Conservation (phyloP, 208 protist species). For the Leishmania amazonensis region DNA sequence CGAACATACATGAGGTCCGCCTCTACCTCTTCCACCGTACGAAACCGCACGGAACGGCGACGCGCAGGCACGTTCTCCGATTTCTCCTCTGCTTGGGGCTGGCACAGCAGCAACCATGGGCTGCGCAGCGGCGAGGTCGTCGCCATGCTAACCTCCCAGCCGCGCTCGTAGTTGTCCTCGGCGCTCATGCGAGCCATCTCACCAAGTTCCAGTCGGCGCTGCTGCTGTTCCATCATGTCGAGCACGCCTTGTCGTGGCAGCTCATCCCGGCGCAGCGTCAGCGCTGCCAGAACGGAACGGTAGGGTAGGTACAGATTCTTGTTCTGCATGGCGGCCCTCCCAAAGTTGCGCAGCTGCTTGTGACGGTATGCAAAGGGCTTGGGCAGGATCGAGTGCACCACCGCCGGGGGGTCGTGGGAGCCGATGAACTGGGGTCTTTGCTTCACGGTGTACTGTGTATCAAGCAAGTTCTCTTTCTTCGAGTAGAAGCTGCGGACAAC, state of each 20-base stretch:
- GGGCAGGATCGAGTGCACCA: slow-evolving; percentile 81
- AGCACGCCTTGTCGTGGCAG: slow-evolving; percentile 58
- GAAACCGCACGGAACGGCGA: slow-evolving; percentile 23
- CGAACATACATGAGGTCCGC: slow-evolving; percentile 26
- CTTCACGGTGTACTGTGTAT: slow-evolving; percentile 75
- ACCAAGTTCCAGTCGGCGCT: slow-evolving; percentile 47
- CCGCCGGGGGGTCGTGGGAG: slow-evolving; percentile 44
- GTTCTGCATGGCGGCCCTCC: slow-evolving; percentile 6
- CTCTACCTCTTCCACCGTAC: slow-evolving; percentile 28
- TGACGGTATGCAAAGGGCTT: slow-evolving; percentile 74
- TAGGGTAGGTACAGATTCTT: slow-evolving; percentile 21
- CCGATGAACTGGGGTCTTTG: slow-evolving; percentile 54
- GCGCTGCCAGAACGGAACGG: slow-evolving; percentile 43
- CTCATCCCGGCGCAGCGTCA: slow-evolving; percentile 38
- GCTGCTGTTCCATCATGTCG: slow-evolving; percentile 63
- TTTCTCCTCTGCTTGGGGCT: slow-evolving; percentile 32
- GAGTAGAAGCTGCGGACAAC: slow-evolving; percentile 71
- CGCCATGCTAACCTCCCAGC: slow-evolving; percentile 12
- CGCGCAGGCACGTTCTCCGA: slow-evolving; percentile 3
- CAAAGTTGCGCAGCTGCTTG: slow-evolving; percentile 29
- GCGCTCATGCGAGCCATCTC: slow-evolving; percentile 65
- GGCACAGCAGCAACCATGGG: slow-evolving; percentile 54
- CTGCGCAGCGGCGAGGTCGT: slow-evolving; percentile 36
- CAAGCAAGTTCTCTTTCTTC: slow-evolving; percentile 72
- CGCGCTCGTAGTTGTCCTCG: slow-evolving; percentile 55